Conservation (phyloP, 139 green algal genomes). For the Limnomonas spitsbergensis region DNA sequence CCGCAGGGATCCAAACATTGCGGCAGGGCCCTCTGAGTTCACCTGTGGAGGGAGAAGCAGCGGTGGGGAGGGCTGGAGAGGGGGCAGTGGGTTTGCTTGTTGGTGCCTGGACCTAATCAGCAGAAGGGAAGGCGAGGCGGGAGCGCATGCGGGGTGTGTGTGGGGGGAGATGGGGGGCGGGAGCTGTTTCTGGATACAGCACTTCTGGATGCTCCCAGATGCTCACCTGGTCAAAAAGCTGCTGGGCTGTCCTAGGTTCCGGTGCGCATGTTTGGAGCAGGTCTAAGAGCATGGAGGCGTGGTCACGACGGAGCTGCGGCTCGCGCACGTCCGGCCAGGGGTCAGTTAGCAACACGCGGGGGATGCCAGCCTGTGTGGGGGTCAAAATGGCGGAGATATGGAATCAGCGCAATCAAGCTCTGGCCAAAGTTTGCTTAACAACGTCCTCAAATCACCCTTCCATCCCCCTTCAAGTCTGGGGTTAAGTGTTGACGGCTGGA, state of each 20-base stretch:
- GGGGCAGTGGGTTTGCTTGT: not conserved
- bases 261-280: not conserved
- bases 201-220: not conserved
- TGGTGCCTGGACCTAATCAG: not conserved
- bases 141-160: too few relatives aligned
- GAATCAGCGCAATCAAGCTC: too few relatives aligned
- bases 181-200: not conserved
- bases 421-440: too few relatives aligned
- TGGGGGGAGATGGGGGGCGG: too few relatives aligned
- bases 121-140: not conserved
- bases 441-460: too few relatives aligned
- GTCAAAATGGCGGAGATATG: too few relatives aligned
- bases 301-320: not conserved
- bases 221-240: not conserved
- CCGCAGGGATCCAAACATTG: not conserved
- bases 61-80: not conserved
- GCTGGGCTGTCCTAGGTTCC: not conserved
- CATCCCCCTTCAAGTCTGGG: too few relatives aligned
- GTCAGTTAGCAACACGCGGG: conserved; percentile 13
- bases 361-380: too few relatives aligned
- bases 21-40: conserved; percentile 17
- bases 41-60: too few relatives aligned
- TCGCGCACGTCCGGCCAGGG: not conserved
- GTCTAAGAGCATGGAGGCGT: not conserved
- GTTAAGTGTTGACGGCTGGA: too few relatives aligned